These are phyloP conservation scores for Leucaena leucocephala DNA, from an alignment of 306 rosid genomes.

Conservation along the genomic window DNA sequence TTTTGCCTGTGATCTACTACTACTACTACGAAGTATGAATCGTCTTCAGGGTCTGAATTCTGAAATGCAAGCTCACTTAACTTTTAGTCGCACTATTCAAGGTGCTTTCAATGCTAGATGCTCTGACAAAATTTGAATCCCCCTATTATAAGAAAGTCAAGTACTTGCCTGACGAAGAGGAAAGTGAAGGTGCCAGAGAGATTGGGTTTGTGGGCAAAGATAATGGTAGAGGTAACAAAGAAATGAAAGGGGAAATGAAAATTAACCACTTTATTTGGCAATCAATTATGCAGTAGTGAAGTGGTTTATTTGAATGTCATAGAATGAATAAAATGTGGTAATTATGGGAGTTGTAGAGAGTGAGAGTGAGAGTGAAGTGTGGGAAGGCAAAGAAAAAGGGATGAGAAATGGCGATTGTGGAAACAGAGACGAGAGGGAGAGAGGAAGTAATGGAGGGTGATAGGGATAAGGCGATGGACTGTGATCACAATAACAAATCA, in stretches of 20 bases:
- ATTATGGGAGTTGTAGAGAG: background rate
- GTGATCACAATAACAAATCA: background rate
- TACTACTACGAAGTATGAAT: too few relatives aligned
- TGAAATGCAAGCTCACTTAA: background rate
- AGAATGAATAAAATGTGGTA: background rate
- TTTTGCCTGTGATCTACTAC: too few relatives aligned
- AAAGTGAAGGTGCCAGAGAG: background rate
- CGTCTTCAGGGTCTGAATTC: too few relatives aligned
- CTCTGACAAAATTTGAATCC: background rate
- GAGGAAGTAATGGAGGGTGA: background rate
- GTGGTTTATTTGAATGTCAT: background rate
- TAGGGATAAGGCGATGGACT: background rate
- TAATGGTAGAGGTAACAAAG: background rate
- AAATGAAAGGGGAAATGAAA: background rate
- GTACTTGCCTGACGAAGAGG: background rate
- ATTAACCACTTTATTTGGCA: background rate
- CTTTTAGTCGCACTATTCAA: background rate
- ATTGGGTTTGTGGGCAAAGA: background rate
- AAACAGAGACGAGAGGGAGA: background rate
- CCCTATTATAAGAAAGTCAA: background rate
- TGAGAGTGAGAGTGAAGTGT: background rate
- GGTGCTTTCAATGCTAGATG: background rate
- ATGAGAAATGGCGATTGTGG: background rate
- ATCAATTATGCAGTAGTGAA: background rate
- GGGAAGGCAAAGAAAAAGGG: background rate